phyloP scores from a whole-genome alignment of 1,139 yeast genomes.

The Kluyveromyces sp. region DNA sequence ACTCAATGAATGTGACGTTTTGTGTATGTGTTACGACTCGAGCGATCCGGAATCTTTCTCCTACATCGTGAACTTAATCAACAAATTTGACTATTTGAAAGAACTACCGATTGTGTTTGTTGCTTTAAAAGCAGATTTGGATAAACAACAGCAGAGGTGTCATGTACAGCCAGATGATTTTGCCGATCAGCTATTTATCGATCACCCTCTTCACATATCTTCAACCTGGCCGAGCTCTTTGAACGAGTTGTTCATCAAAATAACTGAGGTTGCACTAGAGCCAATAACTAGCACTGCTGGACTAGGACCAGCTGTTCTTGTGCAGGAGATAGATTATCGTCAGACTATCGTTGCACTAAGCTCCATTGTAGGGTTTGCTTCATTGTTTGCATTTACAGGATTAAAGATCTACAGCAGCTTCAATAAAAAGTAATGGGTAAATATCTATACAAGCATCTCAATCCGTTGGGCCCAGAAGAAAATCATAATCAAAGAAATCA shows the following conservation, averaged over 20 bases:
- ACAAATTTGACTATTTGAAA: constrained; percentile 51
- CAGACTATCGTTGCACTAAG: constrained; percentile 52
- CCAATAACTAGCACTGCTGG: constrained; percentile 82
- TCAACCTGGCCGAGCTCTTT: constrained; percentile 84
- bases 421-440: constrained; percentile 1
- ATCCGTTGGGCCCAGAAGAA: constrained; percentile 21
- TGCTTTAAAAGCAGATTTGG: constrained; percentile 89
- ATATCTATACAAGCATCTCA: background rate
- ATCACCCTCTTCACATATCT: constrained; percentile 83
- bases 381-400: constrained; percentile 23
- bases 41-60: constrained; percentile 94
- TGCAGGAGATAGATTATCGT: constrained; percentile 37
- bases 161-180: constrained; percentile 83
- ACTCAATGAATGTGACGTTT: constrained; percentile 80
- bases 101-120: constrained; percentile 80
- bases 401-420: constrained; percentile 14
- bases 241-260: constrained; percentile 74
- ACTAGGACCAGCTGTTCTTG: constrained; percentile 59
- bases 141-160: constrained; percentile 87
- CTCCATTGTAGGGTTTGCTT: constrained; percentile 52
- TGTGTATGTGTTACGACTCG: constrained; percentile 86
- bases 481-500: constrained; percentile 28
- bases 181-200: constrained; percentile 44
- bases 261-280: constrained; percentile 79
- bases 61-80: constrained; percentile 62